Conservation (phyloP, 2,329 filamentous ascomycete genomes). For the Graphium sp. region DNA sequence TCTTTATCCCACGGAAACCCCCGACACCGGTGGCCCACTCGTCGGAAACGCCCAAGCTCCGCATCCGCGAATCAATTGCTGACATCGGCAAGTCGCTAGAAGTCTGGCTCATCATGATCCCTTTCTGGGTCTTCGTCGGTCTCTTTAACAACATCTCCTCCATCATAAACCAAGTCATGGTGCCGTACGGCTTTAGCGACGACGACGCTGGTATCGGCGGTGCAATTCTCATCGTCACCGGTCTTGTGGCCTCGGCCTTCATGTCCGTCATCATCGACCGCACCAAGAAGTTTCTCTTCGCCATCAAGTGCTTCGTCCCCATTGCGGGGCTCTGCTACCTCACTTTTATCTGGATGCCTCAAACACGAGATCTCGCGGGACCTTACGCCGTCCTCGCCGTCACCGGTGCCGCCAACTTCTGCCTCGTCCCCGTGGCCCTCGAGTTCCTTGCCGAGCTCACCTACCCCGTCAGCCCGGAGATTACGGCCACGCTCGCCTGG, state of each 20-base stretch:
- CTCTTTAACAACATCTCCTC: constrained; percentile 88
- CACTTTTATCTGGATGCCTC: constrained; percentile 61
- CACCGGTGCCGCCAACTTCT: constrained; percentile 66
- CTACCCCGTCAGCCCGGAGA: constrained; percentile 72
- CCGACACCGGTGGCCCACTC: constrained; percentile 64
- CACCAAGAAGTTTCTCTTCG: constrained; percentile 60
- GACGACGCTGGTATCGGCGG: constrained; percentile 80
- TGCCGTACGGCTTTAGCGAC: constrained; percentile 71
- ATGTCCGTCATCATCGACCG: constrained; percentile 70
- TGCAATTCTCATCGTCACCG: constrained; percentile 76
- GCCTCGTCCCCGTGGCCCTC: constrained; percentile 65
- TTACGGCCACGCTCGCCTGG: constrained; percentile 76
- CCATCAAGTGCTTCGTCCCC: constrained; percentile 60
- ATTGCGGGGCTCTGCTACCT: constrained; percentile 60
- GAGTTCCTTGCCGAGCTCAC: constrained; percentile 81
- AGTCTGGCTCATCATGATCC: constrained; percentile 65
- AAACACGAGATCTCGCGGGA: constrained; percentile 37
- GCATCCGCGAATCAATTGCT: constrained; percentile 29
- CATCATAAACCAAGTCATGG: constrained; percentile 77
- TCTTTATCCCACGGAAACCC: constrained; percentile 63
- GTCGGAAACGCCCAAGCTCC: constrained; percentile 38
- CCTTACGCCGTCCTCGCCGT: constrained; percentile 62
- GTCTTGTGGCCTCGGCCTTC: constrained; percentile 61
- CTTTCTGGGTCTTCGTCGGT: constrained; percentile 75
- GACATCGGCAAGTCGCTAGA: constrained; percentile 44